Conservation (phyloP, 352 stramenopile species). For the Globisporangium camurandrum region DNA sequence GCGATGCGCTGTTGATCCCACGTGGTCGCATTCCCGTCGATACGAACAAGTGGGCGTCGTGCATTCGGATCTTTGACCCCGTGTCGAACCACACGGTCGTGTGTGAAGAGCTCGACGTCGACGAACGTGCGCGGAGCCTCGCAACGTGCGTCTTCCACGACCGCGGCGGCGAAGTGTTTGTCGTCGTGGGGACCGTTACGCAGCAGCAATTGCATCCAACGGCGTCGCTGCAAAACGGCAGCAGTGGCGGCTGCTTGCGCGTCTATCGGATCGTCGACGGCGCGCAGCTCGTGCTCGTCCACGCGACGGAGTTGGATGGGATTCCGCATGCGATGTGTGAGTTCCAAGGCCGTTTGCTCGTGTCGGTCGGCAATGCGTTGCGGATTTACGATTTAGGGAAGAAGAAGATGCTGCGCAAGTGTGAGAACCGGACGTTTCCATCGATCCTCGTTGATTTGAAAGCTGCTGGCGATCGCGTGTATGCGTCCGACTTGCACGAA, state of each 20-base stretch:
- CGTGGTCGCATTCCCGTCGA: conserved; percentile 49
- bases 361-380: conserved; percentile 93
- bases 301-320: conserved; percentile 95
- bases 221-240: too few relatives aligned
- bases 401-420: conserved; percentile 98
- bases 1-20: conserved; percentile 64
- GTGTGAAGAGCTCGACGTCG: conserved; percentile 90
- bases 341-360: conserved; percentile 96
- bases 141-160: conserved; percentile 93
- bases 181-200: conserved; percentile 96
- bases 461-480: conserved; percentile 92
- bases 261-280: conserved; percentile 93
- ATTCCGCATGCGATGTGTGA: conserved; percentile 95
- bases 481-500: conserved; percentile 94
- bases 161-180: conserved; percentile 93
- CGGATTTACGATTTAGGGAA: conserved; percentile 99
- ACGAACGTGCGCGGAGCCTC: conserved; percentile 93
- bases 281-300: conserved; percentile 92
- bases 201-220: conserved; percentile 90
- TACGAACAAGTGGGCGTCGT: conserved; percentile 93
- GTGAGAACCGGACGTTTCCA: conserved; percentile 93
- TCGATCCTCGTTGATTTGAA: conserved; percentile 93
- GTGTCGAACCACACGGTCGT: conserved; percentile 78
- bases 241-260: conserved; percentile 78
- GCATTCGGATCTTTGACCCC: conserved; percentile 97